phyloP scores from a whole-genome alignment of 192 early-diverging fungal species.

The Gamsiella multidivaricata region DNA sequence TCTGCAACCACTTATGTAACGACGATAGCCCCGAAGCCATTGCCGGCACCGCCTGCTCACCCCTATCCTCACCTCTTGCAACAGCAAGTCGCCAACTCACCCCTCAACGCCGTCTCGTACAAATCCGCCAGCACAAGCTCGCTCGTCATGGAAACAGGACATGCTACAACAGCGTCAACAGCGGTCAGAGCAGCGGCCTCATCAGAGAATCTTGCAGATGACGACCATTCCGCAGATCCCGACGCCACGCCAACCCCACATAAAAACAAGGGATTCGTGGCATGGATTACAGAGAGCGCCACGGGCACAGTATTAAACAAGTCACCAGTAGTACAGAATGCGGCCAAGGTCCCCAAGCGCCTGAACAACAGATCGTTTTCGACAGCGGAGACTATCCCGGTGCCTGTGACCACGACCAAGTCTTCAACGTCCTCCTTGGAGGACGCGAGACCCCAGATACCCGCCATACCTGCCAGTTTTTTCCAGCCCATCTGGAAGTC shows the following conservation, averaged over 20 bases:
- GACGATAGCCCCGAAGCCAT: slow-evolving; percentile 31
- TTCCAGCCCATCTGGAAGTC: slow-evolving; percentile 51
- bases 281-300: slow-evolving; percentile 50
- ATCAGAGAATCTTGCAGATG: slow-evolving; percentile 16
- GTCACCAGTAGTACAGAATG: slow-evolving; percentile 32
- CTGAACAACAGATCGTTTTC: slow-evolving; percentile 27
- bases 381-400: slow-evolving; percentile 20
- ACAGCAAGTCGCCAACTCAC: slow-evolving; percentile 16
- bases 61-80: slow-evolving; percentile 34
- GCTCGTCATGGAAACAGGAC: slow-evolving; percentile 37
- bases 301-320: slow-evolving; percentile 46
- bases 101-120: slow-evolving; percentile 27
- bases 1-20: slow-evolving; percentile 39
- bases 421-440: slow-evolving; percentile 13
- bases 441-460: slow-evolving; percentile 44
- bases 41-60: slow-evolving; percentile 48
- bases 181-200: slow-evolving; percentile 15
- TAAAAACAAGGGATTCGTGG: slow-evolving; percentile 36
- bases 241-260: not conserved
- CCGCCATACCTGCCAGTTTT: slow-evolving; percentile 49
- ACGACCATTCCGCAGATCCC: slow-evolving; percentile 1
- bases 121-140: slow-evolving; percentile 53
- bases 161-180: slow-evolving; percentile 1
- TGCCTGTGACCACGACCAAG: not conserved
- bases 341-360: slow-evolving; percentile 46